Conservation (phyloP, 371 early-diverging fungal genomes). For the Coemansia sp. region DNA sequence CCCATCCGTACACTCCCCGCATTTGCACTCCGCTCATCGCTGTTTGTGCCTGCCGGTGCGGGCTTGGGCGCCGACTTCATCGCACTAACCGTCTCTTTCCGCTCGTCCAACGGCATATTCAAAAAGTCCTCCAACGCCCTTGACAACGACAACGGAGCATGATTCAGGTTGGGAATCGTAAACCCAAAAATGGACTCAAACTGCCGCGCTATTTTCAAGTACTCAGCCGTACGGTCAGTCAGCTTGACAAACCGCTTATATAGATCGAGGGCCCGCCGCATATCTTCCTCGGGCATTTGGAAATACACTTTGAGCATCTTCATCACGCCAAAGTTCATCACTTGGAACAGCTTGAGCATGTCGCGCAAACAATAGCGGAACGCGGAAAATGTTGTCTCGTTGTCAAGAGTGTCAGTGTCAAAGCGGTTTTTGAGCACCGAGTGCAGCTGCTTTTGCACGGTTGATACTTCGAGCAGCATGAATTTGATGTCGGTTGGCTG, state of each 20-base stretch:
- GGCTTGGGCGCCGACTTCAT: conserved; percentile 39
- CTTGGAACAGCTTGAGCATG: conserved; percentile 79
- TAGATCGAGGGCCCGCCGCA: conserved; percentile 75
- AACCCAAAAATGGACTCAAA: conserved; percentile 70
- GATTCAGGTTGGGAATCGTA: conserved; percentile 78
- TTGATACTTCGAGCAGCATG: conserved; percentile 71
- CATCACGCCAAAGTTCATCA: conserved; percentile 89
- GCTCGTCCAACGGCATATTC: conserved; percentile 50
- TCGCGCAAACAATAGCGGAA: conserved; percentile 84
- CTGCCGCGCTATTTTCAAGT: conserved; percentile 74
- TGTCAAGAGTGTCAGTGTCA: conserved; percentile 78
- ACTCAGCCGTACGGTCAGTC: conserved; percentile 74
- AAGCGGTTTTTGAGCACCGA: conserved; percentile 76
- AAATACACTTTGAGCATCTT: conserved; percentile 86
- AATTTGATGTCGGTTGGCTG: conserved; percentile 64
- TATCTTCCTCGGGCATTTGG: conserved; percentile 80
- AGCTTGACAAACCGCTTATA: conserved; percentile 88
- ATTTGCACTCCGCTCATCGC: not conserved
- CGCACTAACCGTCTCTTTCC: conserved; percentile 21
- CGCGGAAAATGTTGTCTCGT: conserved; percentile 82
- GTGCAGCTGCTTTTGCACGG: conserved; percentile 78
- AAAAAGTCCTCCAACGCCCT: conserved; percentile 85
- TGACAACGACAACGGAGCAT: conserved; percentile 85
- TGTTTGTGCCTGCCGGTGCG: not conserved
- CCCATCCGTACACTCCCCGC: conserved; percentile 9